phyloP scores from a whole-genome alignment of 331 rosid genomes.

The Pyrus hybrid region DNA sequence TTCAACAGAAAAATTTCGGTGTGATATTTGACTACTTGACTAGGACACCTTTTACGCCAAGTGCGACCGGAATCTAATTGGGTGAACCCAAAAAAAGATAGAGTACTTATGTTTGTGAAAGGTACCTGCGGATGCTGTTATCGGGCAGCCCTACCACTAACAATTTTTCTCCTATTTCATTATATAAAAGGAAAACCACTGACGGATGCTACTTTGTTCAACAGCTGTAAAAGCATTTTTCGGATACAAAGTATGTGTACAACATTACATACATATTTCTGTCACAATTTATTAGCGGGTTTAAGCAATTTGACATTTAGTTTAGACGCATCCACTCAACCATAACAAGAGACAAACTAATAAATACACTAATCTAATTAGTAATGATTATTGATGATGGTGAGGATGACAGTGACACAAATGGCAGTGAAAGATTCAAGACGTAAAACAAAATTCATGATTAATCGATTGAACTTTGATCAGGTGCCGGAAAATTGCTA shows the following conservation, averaged over 20 bases:
- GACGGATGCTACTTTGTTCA: neutral
- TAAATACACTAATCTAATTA: neutral
- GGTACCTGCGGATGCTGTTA: neutral
- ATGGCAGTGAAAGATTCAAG: neutral
- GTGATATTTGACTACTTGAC: neutral
- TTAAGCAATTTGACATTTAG: neutral
- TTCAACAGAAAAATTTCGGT: too few species aligned
- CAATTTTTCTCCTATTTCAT: neutral
- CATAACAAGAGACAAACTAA: neutral
- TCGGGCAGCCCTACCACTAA: neutral
- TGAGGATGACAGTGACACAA: neutral
- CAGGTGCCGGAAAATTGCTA: neutral
- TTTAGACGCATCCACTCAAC: neutral
- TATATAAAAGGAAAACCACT: neutral
- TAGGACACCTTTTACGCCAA: neutral
- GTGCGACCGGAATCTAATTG: too few species aligned
- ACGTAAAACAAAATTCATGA: neutral
- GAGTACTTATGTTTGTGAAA: neutral
- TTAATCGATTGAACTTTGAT: neutral
- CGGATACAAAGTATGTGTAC: neutral
- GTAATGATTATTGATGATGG: neutral
- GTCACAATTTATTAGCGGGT: neutral
- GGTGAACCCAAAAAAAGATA: neutral
- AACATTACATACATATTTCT: neutral
- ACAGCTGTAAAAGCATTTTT: constrained; percentile 4